Evolutionary conservation across 306 rosid species (phyloP), one percentile per base, ranked within the genome.

Genomic region (Trifolium dubium): DNA sequence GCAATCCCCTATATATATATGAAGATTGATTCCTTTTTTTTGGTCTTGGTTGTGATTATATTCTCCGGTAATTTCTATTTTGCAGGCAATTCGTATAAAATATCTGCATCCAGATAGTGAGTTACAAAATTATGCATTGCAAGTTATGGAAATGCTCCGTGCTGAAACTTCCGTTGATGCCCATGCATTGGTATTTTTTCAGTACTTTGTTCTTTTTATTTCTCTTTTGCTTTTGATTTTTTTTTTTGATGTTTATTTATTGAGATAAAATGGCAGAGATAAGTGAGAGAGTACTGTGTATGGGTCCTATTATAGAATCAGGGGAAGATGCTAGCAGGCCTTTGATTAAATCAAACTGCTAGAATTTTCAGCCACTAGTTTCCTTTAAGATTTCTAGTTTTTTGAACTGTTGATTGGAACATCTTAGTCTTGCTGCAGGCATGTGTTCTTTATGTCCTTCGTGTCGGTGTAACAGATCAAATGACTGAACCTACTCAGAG

Each of bases 401-500:
- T 70, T 34, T 72, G 35, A 72, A 71, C 47, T 72, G 72, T 76
- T 89, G 68, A 82, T 67, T 32, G 47, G 69, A 61, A 63, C 51
- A 5, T 71, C 41, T 65, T 79, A 66, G 79, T 75, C 86, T 79
- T 74, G 43, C 53, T 81, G 75, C 83, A 94, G 98, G 98, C 98
- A n/a, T 94, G 98, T 64, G 92, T 91, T 80, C 98, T 94, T 50
- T 94, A 94, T 76, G 82, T 91, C 61, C 91, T 94, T 74, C 97
- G 92, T 80, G 88, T 94, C 18, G 97, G 97, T 46, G 77, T 94
- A 81, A 91, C 92, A 28, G 97, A 94, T 89, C 97, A 91, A 80
- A 94, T 94, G 98, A 88, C 96, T 11, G 97, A 94, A 68, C 91
- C 98, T 74, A 88, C 92, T 30, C 98, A 94, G 74, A 86, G 98